Evolutionary conservation across 352 stramenopile genomes (phyloP).

Genomic region (Salisapilia sapeloensis): DNA sequence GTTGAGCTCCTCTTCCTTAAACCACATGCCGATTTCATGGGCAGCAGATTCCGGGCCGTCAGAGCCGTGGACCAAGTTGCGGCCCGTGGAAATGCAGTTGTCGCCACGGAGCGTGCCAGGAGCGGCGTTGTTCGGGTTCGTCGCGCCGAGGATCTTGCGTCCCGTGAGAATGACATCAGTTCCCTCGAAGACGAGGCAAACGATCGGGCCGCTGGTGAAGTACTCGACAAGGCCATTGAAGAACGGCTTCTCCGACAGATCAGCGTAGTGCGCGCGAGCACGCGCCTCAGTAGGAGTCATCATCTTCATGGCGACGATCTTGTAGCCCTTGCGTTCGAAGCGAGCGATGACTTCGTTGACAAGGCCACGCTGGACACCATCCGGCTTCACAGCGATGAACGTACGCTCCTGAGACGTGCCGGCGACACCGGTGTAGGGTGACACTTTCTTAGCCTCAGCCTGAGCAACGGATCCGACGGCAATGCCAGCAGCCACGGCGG

Average conservation of each 20-base stretch:
- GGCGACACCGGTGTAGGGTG: slow-evolving; percentile 63
- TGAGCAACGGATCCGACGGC: slow-evolving; percentile 25
- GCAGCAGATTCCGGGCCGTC: slow-evolving; percentile 84
- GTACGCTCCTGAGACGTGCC: slow-evolving; percentile 88
- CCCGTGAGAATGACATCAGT: slow-evolving; percentile 89
- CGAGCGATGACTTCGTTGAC: slow-evolving; percentile 89
- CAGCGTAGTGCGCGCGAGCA: slow-evolving; percentile 86
- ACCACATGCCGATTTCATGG: slow-evolving; percentile 91
- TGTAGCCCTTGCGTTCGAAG: slow-evolving; percentile 95
- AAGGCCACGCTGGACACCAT: slow-evolving; percentile 87
- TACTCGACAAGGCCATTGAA: slow-evolving; percentile 84
- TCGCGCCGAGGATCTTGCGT: slow-evolving; percentile 91
- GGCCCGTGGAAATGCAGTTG: slow-evolving; percentile 83
- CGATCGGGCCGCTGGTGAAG: slow-evolving; percentile 88
- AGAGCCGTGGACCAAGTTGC: slow-evolving; percentile 89
- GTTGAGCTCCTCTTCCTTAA: slow-evolving; percentile 81
- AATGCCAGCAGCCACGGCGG: slow-evolving; percentile 16
- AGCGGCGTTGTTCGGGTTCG: slow-evolving; percentile 88
- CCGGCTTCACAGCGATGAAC: slow-evolving; percentile 91
- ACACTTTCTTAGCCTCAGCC: slow-evolving; percentile 11
- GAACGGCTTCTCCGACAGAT: slow-evolving; percentile 86
- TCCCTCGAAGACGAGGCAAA: slow-evolving; percentile 91
- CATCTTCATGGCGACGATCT: slow-evolving; percentile 89
- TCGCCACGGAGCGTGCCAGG: slow-evolving; percentile 90
- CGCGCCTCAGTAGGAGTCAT: slow-evolving; percentile 85